These are phyloP conservation scores for Metroxylon sagu DNA, from an alignment of 176 grass and related monocot genomes.

Conservation along the genomic window DNA sequence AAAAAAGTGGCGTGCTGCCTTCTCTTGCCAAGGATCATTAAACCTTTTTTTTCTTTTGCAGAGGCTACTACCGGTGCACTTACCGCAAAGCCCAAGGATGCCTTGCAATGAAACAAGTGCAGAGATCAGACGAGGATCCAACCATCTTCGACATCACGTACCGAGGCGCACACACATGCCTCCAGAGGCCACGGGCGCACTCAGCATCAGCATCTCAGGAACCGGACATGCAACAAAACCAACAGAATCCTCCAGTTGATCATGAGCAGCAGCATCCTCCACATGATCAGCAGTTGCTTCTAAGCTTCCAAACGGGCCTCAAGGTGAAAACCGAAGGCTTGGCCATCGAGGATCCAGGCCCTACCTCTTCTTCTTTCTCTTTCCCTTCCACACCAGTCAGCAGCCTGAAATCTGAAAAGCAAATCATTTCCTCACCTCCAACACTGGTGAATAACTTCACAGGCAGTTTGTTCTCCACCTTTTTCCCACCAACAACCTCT, in stretches of 20 bases:
- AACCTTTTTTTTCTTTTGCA: constrained; percentile 5
- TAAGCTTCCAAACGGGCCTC: constrained; percentile 34
- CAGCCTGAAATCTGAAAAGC: not conserved
- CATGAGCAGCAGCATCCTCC: not conserved
- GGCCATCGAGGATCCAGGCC: not conserved
- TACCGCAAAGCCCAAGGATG: constrained; percentile 50
- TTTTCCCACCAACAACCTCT: constrained; percentile 14
- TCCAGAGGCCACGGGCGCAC: not conserved
- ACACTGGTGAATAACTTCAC: not conserved
- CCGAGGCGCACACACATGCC: constrained; percentile 63
- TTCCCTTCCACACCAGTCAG: constrained; percentile 13
- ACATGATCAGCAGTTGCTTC: constrained; percentile 25
- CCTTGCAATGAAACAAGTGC: constrained; percentile 68
- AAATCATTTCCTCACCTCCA: constrained; percentile 6
- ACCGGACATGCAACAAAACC: not conserved
- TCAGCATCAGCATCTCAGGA: not conserved
- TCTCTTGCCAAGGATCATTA: constrained; percentile 1
- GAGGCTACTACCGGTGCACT: constrained; percentile 90
- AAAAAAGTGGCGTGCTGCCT: not conserved
- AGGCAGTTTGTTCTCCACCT: constrained; percentile 13
- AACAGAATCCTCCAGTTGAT: not conserved
- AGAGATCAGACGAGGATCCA: constrained; percentile 61
- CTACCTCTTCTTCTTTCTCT: constrained; percentile 12
- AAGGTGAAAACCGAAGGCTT: constrained; percentile 24
- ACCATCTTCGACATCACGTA: constrained; percentile 63